Base-by-base conservation (phyloP, 495 filamentous ascomycete species). In the Echria macrotheca region DNA sequence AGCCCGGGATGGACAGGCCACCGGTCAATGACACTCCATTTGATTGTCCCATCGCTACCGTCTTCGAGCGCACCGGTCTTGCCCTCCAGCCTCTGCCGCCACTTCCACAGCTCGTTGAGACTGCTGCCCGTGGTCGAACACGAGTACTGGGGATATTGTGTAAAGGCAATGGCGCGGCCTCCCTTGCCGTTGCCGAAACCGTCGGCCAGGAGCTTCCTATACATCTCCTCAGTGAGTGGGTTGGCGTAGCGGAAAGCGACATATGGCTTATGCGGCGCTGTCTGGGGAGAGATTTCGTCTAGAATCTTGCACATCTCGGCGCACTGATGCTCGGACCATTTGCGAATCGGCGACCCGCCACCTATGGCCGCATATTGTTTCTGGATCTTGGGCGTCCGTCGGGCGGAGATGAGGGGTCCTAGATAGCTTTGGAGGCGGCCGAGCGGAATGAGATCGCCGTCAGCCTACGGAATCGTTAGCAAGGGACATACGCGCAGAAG, bases 141-240 rank as follows among this genome's bases (percentile, higher is more conserved):
- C n/a, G 87, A 93, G 64, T 99, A 99, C 63, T 99, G 94, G 17
- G 94, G 94, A 57, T 99, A 99, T 64, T 99, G 94, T 3, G 93
- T 95, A 66, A 97, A 99, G 2, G 94, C 94, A 5, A 99, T 88
- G 4, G 94, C 94, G 43, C 94, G 81, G 1, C 90, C 90, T 10
- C 89, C 89, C 50, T 81, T 86, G 1, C 89, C 90, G 21, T 79
- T 78, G 28, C 87, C 88, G 57, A 99, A 91, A 0, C 94, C 94
- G 68, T 99, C 94, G 19, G 77, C 81, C 35, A 96, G 66, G 49
- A 99, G 64, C 51, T 79, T 74, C 21, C 76, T 72, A 61, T 97
- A 97, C 79, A 87, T 94, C 41, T 91, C 83, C 68, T 97, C 94
- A 0, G 94, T 99, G 56, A 99, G 70, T 1, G 94, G 94, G 38